Conservation (phyloP, 2,329 filamentous ascomycete genomes). For the Phyllosticta ampelicida region DNA sequence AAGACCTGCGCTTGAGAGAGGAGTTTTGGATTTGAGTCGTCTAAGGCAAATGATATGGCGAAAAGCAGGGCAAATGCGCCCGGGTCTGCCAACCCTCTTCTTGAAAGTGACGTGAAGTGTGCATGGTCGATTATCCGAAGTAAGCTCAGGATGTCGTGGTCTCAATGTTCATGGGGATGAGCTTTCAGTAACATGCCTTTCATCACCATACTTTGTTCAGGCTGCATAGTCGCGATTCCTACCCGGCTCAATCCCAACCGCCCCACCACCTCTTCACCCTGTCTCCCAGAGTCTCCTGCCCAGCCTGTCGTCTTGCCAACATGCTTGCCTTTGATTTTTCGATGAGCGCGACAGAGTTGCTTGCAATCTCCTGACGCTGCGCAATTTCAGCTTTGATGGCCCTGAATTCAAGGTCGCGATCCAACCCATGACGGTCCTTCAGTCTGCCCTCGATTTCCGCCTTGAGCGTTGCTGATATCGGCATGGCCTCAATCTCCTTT, state of each 20-base stretch:
- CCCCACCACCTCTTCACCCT: constrained; percentile 21
- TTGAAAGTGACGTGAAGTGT: no score
- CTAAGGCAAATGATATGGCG: neutral
- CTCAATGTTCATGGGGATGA: no score
- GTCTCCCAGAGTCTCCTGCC: constrained; percentile 27
- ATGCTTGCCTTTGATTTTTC: constrained; percentile 10
- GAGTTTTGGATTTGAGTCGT: neutral
- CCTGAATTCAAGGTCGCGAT: constrained; percentile 25
- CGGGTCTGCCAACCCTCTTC: no score
- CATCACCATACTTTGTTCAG: neutral
- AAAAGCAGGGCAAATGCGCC: neutral
- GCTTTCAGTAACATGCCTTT: neutral
- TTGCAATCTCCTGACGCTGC: constrained; percentile 19
- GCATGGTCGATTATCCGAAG: no score
- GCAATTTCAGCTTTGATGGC: constrained; percentile 25
- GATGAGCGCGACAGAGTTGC: constrained; percentile 20
- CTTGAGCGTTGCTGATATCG: constrained; percentile 20
- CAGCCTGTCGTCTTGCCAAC: constrained; percentile 15
- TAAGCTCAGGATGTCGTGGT: no score
- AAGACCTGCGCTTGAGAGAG: neutral
- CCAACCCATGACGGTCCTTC: constrained; percentile 18
- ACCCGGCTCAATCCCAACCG: neutral
- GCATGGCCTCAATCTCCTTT: constrained; percentile 18
- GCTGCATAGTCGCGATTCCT: neutral
- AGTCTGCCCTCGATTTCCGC: constrained; percentile 25